A percentile compares a stretch with the other conserved stretches of the same genome.
These are phyloP conservation scores for Paramecium bursaria DNA, from an alignment of 73 alveolate genomes.

Conservation along the genomic window DNA sequence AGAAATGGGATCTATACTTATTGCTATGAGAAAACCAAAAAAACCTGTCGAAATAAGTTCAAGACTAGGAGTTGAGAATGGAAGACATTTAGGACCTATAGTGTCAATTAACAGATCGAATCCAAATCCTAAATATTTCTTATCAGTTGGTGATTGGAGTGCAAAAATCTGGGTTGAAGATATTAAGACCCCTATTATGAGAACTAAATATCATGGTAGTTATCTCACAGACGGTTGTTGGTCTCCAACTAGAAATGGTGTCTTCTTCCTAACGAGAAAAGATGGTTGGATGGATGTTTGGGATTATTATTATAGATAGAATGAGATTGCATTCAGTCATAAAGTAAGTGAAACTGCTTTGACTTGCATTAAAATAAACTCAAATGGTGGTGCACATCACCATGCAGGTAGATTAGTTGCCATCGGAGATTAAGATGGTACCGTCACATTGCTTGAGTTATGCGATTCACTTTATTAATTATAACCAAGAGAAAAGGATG, in stretches of 20 bases:
- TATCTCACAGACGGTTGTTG: constrained; percentile 98
- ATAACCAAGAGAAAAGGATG: constrained; percentile 83
- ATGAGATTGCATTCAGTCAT: constrained; percentile 91
- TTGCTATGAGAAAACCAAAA: constrained; percentile 93
- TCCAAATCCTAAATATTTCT: constrained; percentile 90
- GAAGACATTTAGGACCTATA: constrained; percentile 98
- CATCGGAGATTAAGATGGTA: constrained; percentile 95
- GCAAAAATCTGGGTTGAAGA: constrained; percentile 99
- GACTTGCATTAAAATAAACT: constrained; percentile 70
- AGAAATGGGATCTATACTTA: constrained; percentile 94
- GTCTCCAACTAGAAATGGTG: constrained; percentile 98
- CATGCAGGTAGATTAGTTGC: constrained; percentile 83
- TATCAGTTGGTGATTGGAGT: constrained; percentile 99
- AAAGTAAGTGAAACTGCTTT: constrained; percentile 76
- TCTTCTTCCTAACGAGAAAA: constrained; percentile 92
- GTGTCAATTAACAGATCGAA: constrained; percentile 94
- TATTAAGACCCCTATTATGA: constrained; percentile 97
- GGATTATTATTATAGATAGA: constrained; percentile 93
- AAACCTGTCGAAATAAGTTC: constrained; percentile 94
- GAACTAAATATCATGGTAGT: constrained; percentile 95
- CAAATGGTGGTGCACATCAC: constrained; percentile 72
- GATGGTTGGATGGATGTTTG: constrained; percentile 94
- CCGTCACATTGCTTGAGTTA: constrained; percentile 88
- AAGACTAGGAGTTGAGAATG: constrained; percentile 93
- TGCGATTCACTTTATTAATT: constrained; percentile 85